Base-by-base conservation (phyloP, 2,329 filamentous ascomycete species). In the Mycogone perniciosa region DNA sequence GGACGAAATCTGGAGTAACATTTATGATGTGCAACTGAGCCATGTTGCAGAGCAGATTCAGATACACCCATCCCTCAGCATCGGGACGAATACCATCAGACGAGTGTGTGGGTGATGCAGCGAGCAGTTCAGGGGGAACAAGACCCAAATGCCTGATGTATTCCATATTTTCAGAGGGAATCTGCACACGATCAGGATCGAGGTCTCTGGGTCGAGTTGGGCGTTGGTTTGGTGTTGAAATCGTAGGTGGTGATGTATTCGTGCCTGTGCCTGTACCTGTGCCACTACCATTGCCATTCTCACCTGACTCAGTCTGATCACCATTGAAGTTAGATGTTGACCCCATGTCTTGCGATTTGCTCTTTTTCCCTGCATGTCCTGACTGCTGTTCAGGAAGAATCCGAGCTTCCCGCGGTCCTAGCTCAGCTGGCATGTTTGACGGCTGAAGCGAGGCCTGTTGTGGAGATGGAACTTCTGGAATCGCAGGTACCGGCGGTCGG, bases 11-110 rank as follows among this genome's bases (percentile, higher is more conserved):
- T 0, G 84, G 77, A 0, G 89, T 90, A 1, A 95, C 88, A 52
- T 89, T 91, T 58, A 93, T 77, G 0, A 90, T 92, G 60, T 95
- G 89, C 13, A 95, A 71, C 67, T 95, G 89, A 0, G 89, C 89
- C 73, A 95, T 79, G 61, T 86, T 90, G 62, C 85, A 84, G 1
- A 95, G 74, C 1, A 95, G 70, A 58, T 93, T 93, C 6, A 93
- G 70, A 59, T 91, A 92, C 0, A 92, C 82, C 88, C 88, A 93
- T 4, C 87, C 87, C 29, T 89, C 82, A 0, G 75, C 74, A 49
- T 85, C 83, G 0, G 82, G 76, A 10, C 77, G 75, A 8, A 82
- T 78, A 46, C 82, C 75, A 2, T 48, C 30, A 2, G 2, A 26
- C 8, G n/a, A 7, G 9, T 31, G 29, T 11, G 27, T 38, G 7